Base-by-base conservation (phyloP, 2,329 filamentous ascomycete species). In the Emmonsia crescens region DNA sequence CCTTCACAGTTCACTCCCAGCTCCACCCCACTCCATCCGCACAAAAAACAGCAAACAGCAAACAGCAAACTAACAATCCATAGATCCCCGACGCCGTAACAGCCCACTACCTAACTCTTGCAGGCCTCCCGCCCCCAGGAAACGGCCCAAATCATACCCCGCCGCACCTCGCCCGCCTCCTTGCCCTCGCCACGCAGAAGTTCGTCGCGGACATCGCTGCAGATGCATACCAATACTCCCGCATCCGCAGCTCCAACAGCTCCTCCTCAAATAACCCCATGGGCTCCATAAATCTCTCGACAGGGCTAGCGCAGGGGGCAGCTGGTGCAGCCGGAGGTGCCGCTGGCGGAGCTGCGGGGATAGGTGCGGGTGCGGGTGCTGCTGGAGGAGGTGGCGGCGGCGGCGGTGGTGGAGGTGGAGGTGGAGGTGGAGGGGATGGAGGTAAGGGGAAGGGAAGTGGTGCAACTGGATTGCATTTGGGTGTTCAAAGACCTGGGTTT, bases 151-250 rank as follows among this genome's bases (percentile, higher is more conserved):
- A 91, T 59, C 91, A 75, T 63, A 80, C 78, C 21, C 78, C 96
- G 70, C 88, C 88, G 24, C 90, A 92, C 62, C 88, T 99, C 33
- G 91, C 93, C 27, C 91, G 93, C 56, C 88, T 99, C 2, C 88
- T 99, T 51, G 93, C 94, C 2, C 88, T 99, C 9, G 94, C 94
- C n/a, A 96, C 94, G 0, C 94, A 99, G 73, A 99, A 99, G 74
- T 99, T 99, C 80, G 89, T 99, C 69, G 92, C 94, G 63, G 94
- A 99, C 74, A 91, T 99, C 66, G 94, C 94, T 1, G 92, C 94
- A 62, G 94, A 99, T 74, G 91, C 94, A 2, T 99, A 99, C 75
- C 94, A 99, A 77, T 97, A 96, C 81, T 91, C 89, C 64, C 90
- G 93, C 60, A 97, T 99, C 71, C 88, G 94, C 48, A 89, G 90